Evolutionary conservation across 192 early-diverging fungal genomes (phyloP).

Genomic region (Coemansia sp.): DNA sequence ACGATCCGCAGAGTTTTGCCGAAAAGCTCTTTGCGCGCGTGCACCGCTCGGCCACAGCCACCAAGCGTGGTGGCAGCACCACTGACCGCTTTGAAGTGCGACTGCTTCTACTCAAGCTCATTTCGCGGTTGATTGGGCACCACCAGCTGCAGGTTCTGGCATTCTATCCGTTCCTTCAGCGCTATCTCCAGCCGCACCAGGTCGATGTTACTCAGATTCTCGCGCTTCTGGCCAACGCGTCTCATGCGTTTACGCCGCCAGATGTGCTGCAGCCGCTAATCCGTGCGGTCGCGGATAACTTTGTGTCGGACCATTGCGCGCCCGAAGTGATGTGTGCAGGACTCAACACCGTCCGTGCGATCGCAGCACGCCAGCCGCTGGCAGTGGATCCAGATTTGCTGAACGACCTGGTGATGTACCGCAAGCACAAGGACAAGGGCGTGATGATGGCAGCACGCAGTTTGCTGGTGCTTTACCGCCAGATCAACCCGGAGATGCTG

Average conservation of each 20-base stretch:
- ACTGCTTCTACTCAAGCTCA: slow-evolving; percentile 89
- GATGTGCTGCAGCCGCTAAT: slow-evolving; percentile 86
- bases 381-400: slow-evolving; percentile 84
- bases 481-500: slow-evolving; percentile 93
- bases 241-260: slow-evolving; percentile 91
- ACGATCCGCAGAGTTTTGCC: slow-evolving; percentile 97
- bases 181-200: slow-evolving; percentile 96
- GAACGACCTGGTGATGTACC: slow-evolving; percentile 87
- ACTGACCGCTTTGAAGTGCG: slow-evolving; percentile 89
- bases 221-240: slow-evolving; percentile 86
- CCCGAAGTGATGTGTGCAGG: slow-evolving; percentile 96
- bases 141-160: slow-evolving; percentile 89
- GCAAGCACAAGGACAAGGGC: slow-evolving; percentile 91
- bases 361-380: slow-evolving; percentile 85
- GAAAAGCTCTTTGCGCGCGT: slow-evolving; percentile 93
- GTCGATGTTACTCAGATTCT: slow-evolving; percentile 90
- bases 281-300: slow-evolving; percentile 93
- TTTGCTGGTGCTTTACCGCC: slow-evolving; percentile 88
- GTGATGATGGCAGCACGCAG: slow-evolving; percentile 92
- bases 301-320: slow-evolving; percentile 89
- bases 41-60: slow-evolving; percentile 47
- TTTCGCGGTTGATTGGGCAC: slow-evolving; percentile 91
- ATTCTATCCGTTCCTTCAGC: slow-evolving; percentile 92
- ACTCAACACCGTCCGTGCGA: slow-evolving; percentile 82
- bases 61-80: slow-evolving; percentile 57